These are phyloP conservation scores for Fusarium scirpi DNA, from an alignment of 2,329 filamentous ascomycete species.

Conservation along the genomic window DNA sequence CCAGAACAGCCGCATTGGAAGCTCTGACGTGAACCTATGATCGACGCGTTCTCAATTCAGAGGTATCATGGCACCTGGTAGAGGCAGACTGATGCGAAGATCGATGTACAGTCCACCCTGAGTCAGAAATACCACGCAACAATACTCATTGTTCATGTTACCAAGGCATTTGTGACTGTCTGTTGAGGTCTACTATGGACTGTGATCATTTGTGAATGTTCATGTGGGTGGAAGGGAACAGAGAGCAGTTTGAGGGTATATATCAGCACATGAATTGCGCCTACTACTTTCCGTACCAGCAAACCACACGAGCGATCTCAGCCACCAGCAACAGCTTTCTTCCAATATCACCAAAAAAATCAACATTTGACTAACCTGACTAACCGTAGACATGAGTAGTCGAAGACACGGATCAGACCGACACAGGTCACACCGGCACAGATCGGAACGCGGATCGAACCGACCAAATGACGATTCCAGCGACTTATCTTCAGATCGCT, in stretches of 20 bases:
- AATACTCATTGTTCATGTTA: neutral
- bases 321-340: rapidly evolving
- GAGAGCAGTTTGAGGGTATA: neutral
- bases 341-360: neutral
- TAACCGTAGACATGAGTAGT: neutral
- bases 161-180: neutral
- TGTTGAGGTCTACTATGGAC: rapidly evolving
- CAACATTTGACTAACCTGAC: neutral
- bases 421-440: no score
- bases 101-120: rapidly evolving
- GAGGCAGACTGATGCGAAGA: neutral
- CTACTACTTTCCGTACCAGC: neutral
- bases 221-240: neutral
- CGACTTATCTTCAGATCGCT: no score
- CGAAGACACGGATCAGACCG: neutral
- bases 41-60: neutral
- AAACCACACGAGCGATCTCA: neutral
- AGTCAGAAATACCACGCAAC: neutral
- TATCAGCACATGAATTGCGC: neutral
- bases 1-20: no score
- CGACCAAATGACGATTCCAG: neutral
- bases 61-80: neutral
- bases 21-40: neutral
- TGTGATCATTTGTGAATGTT: neutral
- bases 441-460: neutral